A percentile compares a stretch with the other conserved stretches of the same genome.
Conservation (phyloP, 805 yeast genomes). For the Nakazawaea laoshanensis region DNA sequence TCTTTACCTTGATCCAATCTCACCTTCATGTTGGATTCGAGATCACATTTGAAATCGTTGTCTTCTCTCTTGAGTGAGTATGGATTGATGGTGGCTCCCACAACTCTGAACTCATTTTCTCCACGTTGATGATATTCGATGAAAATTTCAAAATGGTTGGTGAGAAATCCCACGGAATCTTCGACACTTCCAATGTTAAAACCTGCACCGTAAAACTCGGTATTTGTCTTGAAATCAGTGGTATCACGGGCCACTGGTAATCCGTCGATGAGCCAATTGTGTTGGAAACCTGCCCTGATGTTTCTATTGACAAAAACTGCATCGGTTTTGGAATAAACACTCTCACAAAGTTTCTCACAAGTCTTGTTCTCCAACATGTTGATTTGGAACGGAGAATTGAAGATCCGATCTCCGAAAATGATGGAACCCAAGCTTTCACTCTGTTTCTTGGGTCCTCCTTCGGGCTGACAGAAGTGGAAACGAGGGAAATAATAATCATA, state of each 20-base stretch:
- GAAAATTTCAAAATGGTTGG: conserved; percentile 72
- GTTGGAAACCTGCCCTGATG: conserved; percentile 74
- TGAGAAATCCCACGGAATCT: conserved; percentile 47
- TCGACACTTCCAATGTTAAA: conserved; percentile 72
- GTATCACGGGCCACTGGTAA: conserved; percentile 77
- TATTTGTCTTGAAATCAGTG: conserved; percentile 46
- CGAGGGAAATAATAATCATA: conserved; percentile 78
- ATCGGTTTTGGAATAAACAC: conserved; percentile 53
- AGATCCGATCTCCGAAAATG: conserved; percentile 91
- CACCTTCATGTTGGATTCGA: conserved; percentile 29
- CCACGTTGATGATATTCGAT: conserved; percentile 79
- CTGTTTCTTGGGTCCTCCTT: conserved; percentile 57
- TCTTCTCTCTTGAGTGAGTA: conserved; percentile 29
- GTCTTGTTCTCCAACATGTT: conserved; percentile 64
- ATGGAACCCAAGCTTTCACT: conserved; percentile 89
- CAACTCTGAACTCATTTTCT: conserved; percentile 69
- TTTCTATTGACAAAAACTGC: conserved; percentile 69
- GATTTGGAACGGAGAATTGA: conserved; percentile 81
- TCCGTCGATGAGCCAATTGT: conserved; percentile 93
- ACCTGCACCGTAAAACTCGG: conserved; percentile 70
- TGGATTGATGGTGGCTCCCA: conserved; percentile 80
- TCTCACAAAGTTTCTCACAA: conserved; percentile 62
- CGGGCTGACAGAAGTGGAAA: conserved; percentile 79
- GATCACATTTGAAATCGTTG: conserved; percentile 13
- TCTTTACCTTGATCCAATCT: conserved; percentile 39